Evolutionary conservation across 495 filamentous ascomycete species (phyloP).

Genomic region (Sporormia fimetaria): DNA sequence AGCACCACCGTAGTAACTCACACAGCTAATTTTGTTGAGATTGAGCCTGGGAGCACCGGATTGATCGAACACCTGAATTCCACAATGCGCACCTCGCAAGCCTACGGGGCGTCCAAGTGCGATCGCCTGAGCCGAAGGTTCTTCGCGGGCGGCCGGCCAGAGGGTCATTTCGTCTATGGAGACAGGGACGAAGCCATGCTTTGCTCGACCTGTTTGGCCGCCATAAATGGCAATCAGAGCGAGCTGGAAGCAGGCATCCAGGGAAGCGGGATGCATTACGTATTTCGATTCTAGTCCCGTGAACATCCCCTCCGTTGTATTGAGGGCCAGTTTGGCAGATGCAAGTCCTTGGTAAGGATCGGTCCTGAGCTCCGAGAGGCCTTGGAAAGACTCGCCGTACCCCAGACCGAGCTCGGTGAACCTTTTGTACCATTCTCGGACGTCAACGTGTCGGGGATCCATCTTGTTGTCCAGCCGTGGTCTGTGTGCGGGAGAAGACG

Average conservation of each 20-base stretch:
- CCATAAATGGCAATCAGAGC: slow-evolving; percentile 11
- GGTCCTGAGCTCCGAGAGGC: slow-evolving; percentile 15
- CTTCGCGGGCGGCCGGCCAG: background rate
- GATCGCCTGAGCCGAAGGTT: background rate
- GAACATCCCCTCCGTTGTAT: slow-evolving; percentile 8
- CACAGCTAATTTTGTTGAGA: background rate
- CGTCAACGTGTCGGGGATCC: background rate
- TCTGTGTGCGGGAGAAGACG: background rate
- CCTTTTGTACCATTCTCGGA: slow-evolving; percentile 15
- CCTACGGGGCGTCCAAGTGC: background rate
- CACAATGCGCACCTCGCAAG: background rate
- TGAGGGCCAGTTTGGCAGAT: slow-evolving; percentile 8
- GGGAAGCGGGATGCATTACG: slow-evolving; percentile 23
- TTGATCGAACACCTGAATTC: background rate
- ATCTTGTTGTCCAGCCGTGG: background rate
- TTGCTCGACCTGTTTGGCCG: background rate
- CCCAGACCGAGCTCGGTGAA: slow-evolving; percentile 19
- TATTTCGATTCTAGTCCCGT: slow-evolving; percentile 12
- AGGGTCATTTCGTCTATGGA: background rate
- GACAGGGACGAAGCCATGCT: slow-evolving; percentile 14
- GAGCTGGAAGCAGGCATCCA: slow-evolving; percentile 21
- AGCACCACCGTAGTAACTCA: background rate
- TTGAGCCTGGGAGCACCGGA: background rate
- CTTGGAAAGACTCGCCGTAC: slow-evolving; percentile 23
- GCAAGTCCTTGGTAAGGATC: slow-evolving; percentile 1